Evolutionary conservation across 441 rosid species (phyloP).

Genomic region (Adansonia madagascariensis): DNA sequence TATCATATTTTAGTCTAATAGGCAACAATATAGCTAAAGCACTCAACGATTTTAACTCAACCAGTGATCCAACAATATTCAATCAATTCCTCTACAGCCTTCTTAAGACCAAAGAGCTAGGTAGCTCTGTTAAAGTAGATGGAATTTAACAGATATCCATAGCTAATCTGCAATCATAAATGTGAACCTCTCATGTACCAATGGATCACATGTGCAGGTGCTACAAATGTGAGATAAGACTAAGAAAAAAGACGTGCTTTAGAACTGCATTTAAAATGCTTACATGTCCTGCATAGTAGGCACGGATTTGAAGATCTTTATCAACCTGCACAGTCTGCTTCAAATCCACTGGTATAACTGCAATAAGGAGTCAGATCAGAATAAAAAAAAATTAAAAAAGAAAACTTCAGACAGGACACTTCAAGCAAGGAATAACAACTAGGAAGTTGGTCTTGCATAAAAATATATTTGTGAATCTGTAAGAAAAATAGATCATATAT

Average conservation of each 20-base stretch:
- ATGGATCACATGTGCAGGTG: background rate
- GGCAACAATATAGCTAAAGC: background rate
- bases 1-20: background rate
- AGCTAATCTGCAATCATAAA: background rate
- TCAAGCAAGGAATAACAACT: conserved; percentile 1
- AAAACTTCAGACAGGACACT: background rate
- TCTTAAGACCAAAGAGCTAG: background rate
- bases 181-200: background rate
- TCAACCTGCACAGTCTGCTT: conserved; percentile 93
- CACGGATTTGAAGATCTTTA: conserved; percentile 86
- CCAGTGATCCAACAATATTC: conserved; percentile 4
- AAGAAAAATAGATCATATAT: conserved; percentile 12
- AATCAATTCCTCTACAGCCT: background rate
- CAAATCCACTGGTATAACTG: conserved; percentile 87
- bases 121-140: conserved; percentile 15
- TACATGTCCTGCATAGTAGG: conserved; percentile 98
- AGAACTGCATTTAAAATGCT: conserved; percentile 34
- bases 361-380: conserved; percentile 26
- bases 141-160: background rate
- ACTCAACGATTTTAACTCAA: conserved; percentile 5
- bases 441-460: background rate
- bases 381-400: background rate
- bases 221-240: conserved; percentile 18
- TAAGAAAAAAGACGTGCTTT: conserved; percentile 7
- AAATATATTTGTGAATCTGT: background rate